These are phyloP conservation scores for Paramecium sexaurelia DNA, from an alignment of 73 alveolate genomes.

Conservation along the genomic window DNA sequence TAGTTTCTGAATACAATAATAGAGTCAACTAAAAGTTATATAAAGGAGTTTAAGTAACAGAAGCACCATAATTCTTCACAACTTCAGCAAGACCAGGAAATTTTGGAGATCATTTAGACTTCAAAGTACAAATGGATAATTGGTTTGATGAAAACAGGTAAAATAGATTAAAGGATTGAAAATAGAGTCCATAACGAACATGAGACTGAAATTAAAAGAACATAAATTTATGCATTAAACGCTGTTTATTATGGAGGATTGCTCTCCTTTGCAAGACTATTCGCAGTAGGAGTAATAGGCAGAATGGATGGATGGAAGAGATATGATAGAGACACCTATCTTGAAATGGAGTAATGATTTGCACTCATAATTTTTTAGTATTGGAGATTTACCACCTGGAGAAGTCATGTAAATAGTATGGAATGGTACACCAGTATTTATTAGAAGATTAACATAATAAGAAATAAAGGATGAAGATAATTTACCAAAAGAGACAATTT, in stretches of 20 bases:
- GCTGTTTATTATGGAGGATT: conserved; percentile 68
- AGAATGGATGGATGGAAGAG: conserved; percentile 78
- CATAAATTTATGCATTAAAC: conserved; percentile 86
- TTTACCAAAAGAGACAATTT: conserved; percentile 77
- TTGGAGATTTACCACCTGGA: conserved; percentile 96
- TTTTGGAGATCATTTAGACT: conserved; percentile 90
- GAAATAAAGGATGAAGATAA: conserved; percentile 82
- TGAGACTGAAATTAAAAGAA: conserved; percentile 90
- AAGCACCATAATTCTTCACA: conserved; percentile 86
- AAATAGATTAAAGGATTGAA: not conserved
- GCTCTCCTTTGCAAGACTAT: conserved; percentile 67
- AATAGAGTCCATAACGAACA: conserved; percentile 88
- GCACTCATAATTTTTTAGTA: not conserved
- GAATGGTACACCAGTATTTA: conserved; percentile 93
- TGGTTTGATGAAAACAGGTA: conserved; percentile 93
- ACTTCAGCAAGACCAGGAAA: conserved; percentile 90
- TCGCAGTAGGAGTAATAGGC: conserved; percentile 68
- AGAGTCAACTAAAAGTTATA: conserved; percentile 85
- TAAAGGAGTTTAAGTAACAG: conserved; percentile 77
- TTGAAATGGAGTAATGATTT: conserved; percentile 77
- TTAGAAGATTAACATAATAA: conserved; percentile 84
- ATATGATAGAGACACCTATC: conserved; percentile 89
- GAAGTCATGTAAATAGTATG: conserved; percentile 92
- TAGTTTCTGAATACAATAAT: conserved; percentile 82
- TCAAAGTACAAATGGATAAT: conserved; percentile 90